These are phyloP conservation scores for Mucor saturninus DNA, from an alignment of 371 early-diverging fungal genomes.

Conservation along the genomic window DNA sequence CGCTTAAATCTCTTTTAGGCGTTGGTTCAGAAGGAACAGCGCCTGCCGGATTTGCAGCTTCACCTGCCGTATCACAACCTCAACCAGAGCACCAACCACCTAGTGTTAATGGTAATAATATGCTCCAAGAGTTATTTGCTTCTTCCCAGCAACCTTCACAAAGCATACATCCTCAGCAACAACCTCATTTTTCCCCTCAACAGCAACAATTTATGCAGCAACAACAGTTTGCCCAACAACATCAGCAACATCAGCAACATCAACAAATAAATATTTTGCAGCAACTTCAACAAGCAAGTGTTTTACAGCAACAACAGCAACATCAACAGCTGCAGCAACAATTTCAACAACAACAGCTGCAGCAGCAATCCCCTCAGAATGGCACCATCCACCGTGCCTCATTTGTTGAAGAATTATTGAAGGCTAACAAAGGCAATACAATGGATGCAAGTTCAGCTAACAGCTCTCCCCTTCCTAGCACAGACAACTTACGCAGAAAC, in stretches of 20 bases:
- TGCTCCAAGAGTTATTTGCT: slow-evolving; percentile 22
- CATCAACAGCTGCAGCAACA: neutral
- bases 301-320: slow-evolving; percentile 1
- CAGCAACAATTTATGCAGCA: slow-evolving; percentile 2
- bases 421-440: slow-evolving; percentile 5
- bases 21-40: neutral
- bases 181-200: slow-evolving; percentile 5
- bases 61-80: slow-evolving; percentile 25
- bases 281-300: slow-evolving; percentile 5
- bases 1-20: slow-evolving; percentile 38
- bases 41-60: slow-evolving; percentile 10
- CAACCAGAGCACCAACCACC: slow-evolving; percentile 27
- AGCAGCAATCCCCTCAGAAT: neutral
- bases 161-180: slow-evolving; percentile 9
- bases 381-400: slow-evolving; percentile 21
- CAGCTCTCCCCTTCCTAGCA: neutral
- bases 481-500: slow-evolving; percentile 31
- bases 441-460: neutral
- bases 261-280: slow-evolving; percentile 8
- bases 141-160: neutral
- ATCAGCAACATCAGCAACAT: neutral
- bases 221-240: slow-evolving; percentile 8
- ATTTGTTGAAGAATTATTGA: slow-evolving; percentile 29
- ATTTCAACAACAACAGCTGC: slow-evolving; percentile 6
- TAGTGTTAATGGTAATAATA: slow-evolving; percentile 4